Evolutionary conservation across 768 basidiomycete genomes (phyloP), one percentile per base, ranked within the genome.

Genomic region (Xerocomus spinulosus): DNA sequence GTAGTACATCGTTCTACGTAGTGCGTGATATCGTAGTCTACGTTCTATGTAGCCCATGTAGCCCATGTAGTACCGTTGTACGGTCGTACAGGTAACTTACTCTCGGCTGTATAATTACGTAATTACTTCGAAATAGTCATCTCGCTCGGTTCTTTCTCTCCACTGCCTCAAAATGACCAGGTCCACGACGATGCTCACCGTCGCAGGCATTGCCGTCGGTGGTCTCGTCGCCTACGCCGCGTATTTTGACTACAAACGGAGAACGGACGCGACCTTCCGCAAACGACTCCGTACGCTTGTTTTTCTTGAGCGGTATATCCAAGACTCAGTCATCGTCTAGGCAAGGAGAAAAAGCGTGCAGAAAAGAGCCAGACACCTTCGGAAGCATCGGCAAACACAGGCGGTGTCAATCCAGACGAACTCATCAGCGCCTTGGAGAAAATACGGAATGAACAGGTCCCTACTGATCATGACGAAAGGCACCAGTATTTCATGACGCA

Each of bases 191-290:
- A 54, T 70, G 44, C 49, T 78, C 54, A 68, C 73, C 30, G 64
- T 72, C 56, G 70, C 73, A 18, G 68, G 69, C 37, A 60, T 73
- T 44, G 76, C 83, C 18, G 77, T 79, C 36, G 75, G 82, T 38
- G 63, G 70, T 39, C 58, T 83, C 32, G 68, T 87, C 29, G 91
- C 83, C 20, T 98, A 97, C 67, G 92, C 87, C 25, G 77, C 81
- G 45, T 97, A 92, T 71, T 99, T 97, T 61, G 96, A 99, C 75
- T 84, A 95, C 74, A 89, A 80, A 73, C 84, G 96, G 43, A 80
- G 94, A 61, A 90, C 87, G 64, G 92, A 96, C 63, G 68, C 74
- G 35, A 75, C 78, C 14, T 99, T 99, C 78, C 82, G 96, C 65
- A 92, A 82, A 72, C 83, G 81, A 64, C 78, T 98, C 49, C 82